Percentiles rank a stretch among this genome's conserved stretches.
Evolutionary conservation across 1,284 basidiomycete genomes (phyloP).

Genomic region (Naganishia sp.): DNA sequence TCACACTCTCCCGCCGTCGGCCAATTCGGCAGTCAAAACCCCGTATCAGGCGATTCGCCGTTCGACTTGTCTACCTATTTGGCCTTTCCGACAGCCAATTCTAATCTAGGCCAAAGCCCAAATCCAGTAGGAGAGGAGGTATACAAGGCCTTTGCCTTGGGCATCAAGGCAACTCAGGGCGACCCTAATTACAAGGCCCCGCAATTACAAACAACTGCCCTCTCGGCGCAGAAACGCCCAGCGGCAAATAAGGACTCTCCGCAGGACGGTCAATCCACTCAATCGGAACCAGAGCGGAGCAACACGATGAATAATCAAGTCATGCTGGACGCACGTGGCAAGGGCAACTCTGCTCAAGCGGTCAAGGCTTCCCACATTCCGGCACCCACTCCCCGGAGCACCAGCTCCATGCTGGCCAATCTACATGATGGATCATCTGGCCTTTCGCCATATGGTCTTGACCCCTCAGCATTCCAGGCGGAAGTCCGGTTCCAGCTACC

Average conservation of each 20-base stretch:
- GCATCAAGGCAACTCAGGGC: conserved; percentile 30
- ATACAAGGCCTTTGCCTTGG: conserved; percentile 32
- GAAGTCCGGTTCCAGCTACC: conserved; percentile 46
- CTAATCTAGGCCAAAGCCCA: conserved; percentile 21
- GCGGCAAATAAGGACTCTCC: conserved; percentile 21
- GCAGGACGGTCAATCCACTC: conserved; percentile 14
- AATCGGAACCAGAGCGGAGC: background rate
- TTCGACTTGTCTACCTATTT: conserved; percentile 47
- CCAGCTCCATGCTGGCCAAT: background rate
- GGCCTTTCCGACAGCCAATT: conserved; percentile 45
- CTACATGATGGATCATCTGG: conserved; percentile 37
- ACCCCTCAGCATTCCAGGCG: conserved; percentile 46
- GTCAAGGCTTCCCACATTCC: background rate
- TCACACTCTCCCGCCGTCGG: conserved; percentile 8
- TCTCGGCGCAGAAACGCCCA: conserved; percentile 25
- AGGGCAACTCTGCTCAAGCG: background rate
- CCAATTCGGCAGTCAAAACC: conserved; percentile 1
- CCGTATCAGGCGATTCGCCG: conserved; percentile 34
- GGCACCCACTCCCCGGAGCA: background rate
- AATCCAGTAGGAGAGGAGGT: conserved; percentile 24
- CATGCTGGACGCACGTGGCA: conserved; percentile 9
- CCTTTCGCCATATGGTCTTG: conserved; percentile 36
- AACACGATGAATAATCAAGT: conserved; percentile 1
- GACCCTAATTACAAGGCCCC: conserved; percentile 16
- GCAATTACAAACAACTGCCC: background rate